Percentiles rank a stretch among this genome's conserved stretches.
These are phyloP conservation scores for Pseudocercospora musae DNA, from an alignment of 2,329 filamentous ascomycete species.

Conservation along the genomic window DNA sequence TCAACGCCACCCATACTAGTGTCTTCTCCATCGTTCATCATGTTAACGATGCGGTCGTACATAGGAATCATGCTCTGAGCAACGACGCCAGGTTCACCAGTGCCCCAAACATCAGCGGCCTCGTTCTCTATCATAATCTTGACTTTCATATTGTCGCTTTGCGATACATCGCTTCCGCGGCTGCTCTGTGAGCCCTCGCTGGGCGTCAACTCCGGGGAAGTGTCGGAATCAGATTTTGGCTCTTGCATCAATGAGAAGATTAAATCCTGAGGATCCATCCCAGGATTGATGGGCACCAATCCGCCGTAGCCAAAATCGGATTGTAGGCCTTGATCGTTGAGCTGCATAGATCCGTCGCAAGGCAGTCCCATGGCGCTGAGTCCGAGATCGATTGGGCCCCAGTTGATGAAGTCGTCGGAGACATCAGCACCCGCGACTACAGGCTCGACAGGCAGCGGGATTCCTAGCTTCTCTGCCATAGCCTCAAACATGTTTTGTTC, in stretches of 20 bases:
- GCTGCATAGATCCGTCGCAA: slow-evolving; percentile 2
- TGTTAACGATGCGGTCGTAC: slow-evolving; percentile 22
- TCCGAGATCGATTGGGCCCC: slow-evolving; percentile 10
- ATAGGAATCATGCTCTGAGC: slow-evolving; percentile 22
- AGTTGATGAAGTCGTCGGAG: slow-evolving; percentile 10
- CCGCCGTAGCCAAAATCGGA: background rate
- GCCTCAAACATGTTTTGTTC: slow-evolving; percentile 31
- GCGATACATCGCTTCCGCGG: slow-evolving; percentile 42
- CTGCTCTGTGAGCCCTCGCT: slow-evolving; percentile 35
- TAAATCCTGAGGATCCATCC: background rate
- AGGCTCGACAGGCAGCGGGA: slow-evolving; percentile 10
- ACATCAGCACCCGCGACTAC: background rate
- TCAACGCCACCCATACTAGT: slow-evolving; percentile 12
- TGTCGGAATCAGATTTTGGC: slow-evolving; percentile 13
- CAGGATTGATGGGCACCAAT: background rate
- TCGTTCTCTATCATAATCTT: slow-evolving; percentile 19
- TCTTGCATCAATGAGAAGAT: slow-evolving; percentile 20
- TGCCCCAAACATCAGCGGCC: slow-evolving; percentile 16
- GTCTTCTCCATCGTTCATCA: slow-evolving; percentile 21
- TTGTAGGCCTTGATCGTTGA: background rate
- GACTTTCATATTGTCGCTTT: slow-evolving; percentile 26
- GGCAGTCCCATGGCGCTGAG: slow-evolving; percentile 6
- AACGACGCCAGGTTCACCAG: slow-evolving; percentile 13
- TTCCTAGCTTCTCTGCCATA: slow-evolving; percentile 29
- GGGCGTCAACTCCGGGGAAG: slow-evolving; percentile 31